These are phyloP conservation scores for Psilocybe tampanensis DNA, from an alignment of 768 basidiomycete genomes.

Conservation along the genomic window DNA sequence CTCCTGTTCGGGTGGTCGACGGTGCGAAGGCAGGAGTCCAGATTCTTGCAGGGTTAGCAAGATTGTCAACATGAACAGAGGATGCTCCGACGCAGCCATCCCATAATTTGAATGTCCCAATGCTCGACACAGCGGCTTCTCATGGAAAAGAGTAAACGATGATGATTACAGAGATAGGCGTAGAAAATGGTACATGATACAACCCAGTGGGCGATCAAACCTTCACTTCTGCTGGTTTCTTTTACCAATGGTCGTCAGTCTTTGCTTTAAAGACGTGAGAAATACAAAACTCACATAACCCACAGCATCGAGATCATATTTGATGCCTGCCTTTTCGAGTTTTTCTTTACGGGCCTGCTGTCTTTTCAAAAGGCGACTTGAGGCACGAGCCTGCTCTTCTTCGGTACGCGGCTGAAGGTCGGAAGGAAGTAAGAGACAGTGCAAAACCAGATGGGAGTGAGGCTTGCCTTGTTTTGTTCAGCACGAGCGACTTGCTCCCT, in stretches of 20 bases:
- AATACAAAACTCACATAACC: slow-evolving; percentile 70
- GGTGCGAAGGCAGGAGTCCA: slow-evolving; percentile 41
- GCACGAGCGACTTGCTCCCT: slow-evolving; percentile 67
- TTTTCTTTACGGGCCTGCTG: slow-evolving; percentile 80
- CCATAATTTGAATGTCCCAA: too few species aligned
- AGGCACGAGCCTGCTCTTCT: slow-evolving; percentile 64
- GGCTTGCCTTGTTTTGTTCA: slow-evolving; percentile 79
- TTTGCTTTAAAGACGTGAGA: background rate
- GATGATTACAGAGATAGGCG: background rate
- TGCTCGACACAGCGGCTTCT: background rate
- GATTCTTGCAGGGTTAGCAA: slow-evolving; percentile 33
- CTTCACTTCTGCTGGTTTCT: slow-evolving; percentile 7
- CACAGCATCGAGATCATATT: slow-evolving; percentile 81
- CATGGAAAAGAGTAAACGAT: background rate
- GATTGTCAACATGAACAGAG: slow-evolving; percentile 21
- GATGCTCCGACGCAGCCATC: background rate
- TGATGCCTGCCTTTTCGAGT: slow-evolving; percentile 79
- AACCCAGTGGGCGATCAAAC: slow-evolving; percentile 6
- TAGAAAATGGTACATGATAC: slow-evolving; percentile 1
- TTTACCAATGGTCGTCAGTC: slow-evolving; percentile 7
- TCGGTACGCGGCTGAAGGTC: slow-evolving; percentile 66
- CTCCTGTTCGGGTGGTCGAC: slow-evolving; percentile 33
- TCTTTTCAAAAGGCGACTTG: slow-evolving; percentile 71
- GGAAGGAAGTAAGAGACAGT: background rate
- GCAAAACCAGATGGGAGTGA: background rate